Evolutionary conservation across 164 flowering plant species (phyloP).

Genomic region (Liriodendron chinense): DNA sequence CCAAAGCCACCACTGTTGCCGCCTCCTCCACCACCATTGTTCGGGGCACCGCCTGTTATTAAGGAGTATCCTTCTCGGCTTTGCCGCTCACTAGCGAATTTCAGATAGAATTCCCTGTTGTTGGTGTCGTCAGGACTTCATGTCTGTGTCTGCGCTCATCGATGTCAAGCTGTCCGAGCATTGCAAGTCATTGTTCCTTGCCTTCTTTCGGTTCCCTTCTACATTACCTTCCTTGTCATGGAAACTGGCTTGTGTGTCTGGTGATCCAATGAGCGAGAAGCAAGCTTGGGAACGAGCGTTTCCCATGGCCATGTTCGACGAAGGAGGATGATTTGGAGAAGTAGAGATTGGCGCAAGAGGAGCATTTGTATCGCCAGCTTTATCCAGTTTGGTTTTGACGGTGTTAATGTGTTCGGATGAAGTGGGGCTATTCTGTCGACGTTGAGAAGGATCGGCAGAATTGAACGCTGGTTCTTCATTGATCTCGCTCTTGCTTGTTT

Average conservation of each 20-base stretch:
- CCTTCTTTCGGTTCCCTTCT: constrained; percentile 64
- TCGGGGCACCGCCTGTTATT: constrained; percentile 36
- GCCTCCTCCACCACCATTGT: constrained; percentile 28
- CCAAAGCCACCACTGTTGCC: constrained; percentile 56
- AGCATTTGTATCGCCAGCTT: neutral
- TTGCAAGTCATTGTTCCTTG: constrained; percentile 42
- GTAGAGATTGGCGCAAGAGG: constrained; percentile 24
- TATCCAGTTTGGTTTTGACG: constrained; percentile 12
- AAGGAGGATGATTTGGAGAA: constrained; percentile 19
- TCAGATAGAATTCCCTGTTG: constrained; percentile 35
- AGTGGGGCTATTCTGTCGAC: constrained; percentile 32
- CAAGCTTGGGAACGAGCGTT: constrained; percentile 38
- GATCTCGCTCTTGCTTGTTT: constrained; percentile 42
- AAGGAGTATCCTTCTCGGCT: constrained; percentile 54
- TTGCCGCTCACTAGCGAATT: constrained; percentile 54
- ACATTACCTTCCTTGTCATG: constrained; percentile 41
- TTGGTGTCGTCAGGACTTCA: constrained; percentile 36
- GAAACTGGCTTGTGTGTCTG: constrained; percentile 27
- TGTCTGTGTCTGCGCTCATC: constrained; percentile 33
- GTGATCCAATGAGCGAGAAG: constrained; percentile 54
- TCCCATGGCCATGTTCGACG: constrained; percentile 33
- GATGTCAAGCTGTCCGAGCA: constrained; percentile 32
- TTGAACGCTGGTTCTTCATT: constrained; percentile 48
- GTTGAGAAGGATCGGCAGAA: constrained; percentile 20
- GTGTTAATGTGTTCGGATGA: constrained; percentile 26